Percentiles rank a stretch among this genome's conserved stretches.
These are phyloP conservation scores for Aspergillus clavatus DNA, from an alignment of 2,329 filamentous ascomycete genomes.

Conservation along the genomic window DNA sequence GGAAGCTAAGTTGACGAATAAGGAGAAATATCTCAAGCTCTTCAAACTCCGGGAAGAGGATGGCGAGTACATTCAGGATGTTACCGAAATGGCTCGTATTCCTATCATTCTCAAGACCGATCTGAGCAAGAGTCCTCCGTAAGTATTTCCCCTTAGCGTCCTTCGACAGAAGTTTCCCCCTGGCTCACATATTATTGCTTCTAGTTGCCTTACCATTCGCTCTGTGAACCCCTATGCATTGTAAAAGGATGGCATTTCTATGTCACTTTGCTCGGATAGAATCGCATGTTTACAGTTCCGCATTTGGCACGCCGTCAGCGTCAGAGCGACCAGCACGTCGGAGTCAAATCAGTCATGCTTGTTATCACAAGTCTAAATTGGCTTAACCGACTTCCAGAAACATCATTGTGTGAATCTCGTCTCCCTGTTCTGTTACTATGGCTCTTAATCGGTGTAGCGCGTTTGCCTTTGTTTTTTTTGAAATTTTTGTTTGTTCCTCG, in stretches of 20 bases:
- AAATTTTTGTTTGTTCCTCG: slow-evolving; percentile 12
- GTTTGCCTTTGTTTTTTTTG: slow-evolving; percentile 11
- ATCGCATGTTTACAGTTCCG: slow-evolving; percentile 22
- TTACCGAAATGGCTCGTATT: slow-evolving; percentile 94
- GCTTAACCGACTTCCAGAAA: not conserved
- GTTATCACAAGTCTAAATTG: slow-evolving; percentile 5
- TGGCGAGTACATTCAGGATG: slow-evolving; percentile 96
- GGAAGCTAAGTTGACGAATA: slow-evolving; percentile 78
- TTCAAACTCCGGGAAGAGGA: slow-evolving; percentile 88
- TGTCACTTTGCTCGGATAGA: slow-evolving; percentile 21
- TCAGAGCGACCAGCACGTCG: slow-evolving; percentile 7
- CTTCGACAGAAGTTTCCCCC: slow-evolving; percentile 2
- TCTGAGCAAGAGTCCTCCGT: slow-evolving; percentile 98
- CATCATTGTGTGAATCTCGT: not conserved
- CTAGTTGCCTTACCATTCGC: slow-evolving; percentile 47
- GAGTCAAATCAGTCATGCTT: slow-evolving; percentile 11
- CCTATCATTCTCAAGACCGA: slow-evolving; percentile 99
- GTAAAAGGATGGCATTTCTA: slow-evolving; percentile 24
- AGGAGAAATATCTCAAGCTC: slow-evolving; percentile 90
- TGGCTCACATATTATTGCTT: slow-evolving; percentile 18
- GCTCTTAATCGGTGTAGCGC: slow-evolving; percentile 22
- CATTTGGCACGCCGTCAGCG: slow-evolving; percentile 12
- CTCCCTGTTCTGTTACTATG: slow-evolving; percentile 14
- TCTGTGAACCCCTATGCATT: slow-evolving; percentile 50
- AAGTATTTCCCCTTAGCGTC: slow-evolving; percentile 50